Percentiles rank a stretch among this genome's conserved stretches.
phyloP scores from a whole-genome alignment of 2,329 filamentous ascomycete species.

The Coleophoma eucalyptorum region DNA sequence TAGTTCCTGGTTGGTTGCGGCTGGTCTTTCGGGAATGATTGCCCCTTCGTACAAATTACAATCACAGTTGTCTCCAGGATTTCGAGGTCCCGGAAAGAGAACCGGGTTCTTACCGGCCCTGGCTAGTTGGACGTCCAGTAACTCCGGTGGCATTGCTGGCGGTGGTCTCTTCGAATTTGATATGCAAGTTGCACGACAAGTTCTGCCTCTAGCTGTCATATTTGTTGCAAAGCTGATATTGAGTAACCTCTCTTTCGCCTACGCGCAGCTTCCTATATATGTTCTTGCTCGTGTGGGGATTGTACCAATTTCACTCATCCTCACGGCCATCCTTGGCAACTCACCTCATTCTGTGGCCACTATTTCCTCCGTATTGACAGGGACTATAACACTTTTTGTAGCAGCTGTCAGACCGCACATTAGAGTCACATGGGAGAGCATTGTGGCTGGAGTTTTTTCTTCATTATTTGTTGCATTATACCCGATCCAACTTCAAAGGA shows the following conservation, averaged over 20 bases:
- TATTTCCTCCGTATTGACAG: constrained; percentile 44
- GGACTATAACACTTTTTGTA: constrained; percentile 45
- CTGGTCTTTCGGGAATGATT: constrained; percentile 35
- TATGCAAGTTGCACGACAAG: constrained; percentile 38
- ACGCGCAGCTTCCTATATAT: constrained; percentile 47
- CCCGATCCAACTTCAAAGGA: constrained; percentile 44
- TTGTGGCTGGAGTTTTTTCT: constrained; percentile 47
- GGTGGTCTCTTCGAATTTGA: constrained; percentile 51
- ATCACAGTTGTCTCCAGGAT: constrained; percentile 18
- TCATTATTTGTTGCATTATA: constrained; percentile 47
- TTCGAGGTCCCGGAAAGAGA: constrained; percentile 21
- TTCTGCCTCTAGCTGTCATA: constrained; percentile 43
- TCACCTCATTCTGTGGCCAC: constrained; percentile 41
- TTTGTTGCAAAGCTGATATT: constrained; percentile 46
- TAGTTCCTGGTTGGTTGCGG: constrained; percentile 30
- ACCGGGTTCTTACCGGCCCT: constrained; percentile 23
- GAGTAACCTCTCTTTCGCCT: constrained; percentile 51
- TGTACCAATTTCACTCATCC: constrained; percentile 42
- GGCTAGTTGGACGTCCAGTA: constrained; percentile 21
- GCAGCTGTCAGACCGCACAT: constrained; percentile 39
- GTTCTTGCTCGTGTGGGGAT: constrained; percentile 46
- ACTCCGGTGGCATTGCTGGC: constrained; percentile 44
- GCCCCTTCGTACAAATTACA: constrained; percentile 38
- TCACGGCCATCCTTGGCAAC: constrained; percentile 41
- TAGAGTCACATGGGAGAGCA: constrained; percentile 46